A percentile compares a stretch with the other conserved stretches of the same genome.
Evolutionary conservation across 2,329 filamentous ascomycete species (phyloP).

Genomic region (Penicillium sp.): DNA sequence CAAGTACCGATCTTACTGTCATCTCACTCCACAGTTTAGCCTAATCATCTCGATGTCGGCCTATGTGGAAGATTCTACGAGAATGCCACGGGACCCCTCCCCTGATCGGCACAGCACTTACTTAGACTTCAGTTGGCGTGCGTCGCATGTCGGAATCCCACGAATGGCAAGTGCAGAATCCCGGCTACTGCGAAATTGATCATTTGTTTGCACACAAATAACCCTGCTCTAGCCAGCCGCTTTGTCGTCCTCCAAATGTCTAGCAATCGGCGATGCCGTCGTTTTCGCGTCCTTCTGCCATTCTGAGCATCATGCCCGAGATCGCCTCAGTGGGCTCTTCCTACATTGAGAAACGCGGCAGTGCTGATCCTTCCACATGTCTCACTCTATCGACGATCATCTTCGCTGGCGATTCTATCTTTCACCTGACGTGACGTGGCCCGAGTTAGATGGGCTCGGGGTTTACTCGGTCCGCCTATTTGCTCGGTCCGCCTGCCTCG

Average conservation of each 20-base stretch:
- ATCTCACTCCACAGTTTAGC: neutral
- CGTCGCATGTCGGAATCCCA: constrained; percentile 2
- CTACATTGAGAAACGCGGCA: neutral
- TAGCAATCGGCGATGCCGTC: neutral
- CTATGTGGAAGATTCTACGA: constrained; percentile 7
- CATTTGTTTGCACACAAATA: constrained; percentile 1
- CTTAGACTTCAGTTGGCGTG: constrained; percentile 13
- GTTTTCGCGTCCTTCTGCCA: neutral
- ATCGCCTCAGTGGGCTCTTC: neutral
- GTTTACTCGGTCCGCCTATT: neutral
- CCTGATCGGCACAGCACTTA: constrained; percentile 15
- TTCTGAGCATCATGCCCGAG: constrained; percentile 1
- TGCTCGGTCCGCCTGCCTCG: neutral
- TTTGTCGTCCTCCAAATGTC: neutral
- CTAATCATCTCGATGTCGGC: neutral
- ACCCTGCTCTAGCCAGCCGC: neutral
- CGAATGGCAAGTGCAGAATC: constrained; percentile 8
- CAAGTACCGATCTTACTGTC: neutral
- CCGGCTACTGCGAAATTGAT: constrained; percentile 1
- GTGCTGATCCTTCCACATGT: constrained; percentile 13
- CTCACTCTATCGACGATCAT: constrained; percentile 10
- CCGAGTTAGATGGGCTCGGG: neutral
- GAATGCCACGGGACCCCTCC: constrained; percentile 3
- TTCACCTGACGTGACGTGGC: constrained; percentile 1
- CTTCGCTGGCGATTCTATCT: neutral